phyloP scores from a whole-genome alignment of 306 rosid species.

The Ochetophila trinervis region DNA sequence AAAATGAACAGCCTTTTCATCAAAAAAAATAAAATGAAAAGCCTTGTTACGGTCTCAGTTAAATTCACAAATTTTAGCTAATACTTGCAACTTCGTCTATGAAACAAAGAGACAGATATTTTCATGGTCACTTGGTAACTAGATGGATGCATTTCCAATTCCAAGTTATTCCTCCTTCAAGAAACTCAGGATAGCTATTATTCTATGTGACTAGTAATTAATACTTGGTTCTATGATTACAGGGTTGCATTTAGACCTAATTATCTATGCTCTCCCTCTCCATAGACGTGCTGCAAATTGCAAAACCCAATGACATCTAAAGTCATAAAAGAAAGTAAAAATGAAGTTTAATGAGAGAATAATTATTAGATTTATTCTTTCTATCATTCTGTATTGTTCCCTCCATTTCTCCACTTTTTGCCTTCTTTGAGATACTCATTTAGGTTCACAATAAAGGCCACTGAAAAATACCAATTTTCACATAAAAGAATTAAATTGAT shows the following conservation, averaged over 20 bases:
- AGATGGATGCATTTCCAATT: not conserved
- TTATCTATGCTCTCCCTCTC: too few relatives aligned
- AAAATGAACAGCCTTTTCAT: too few relatives aligned
- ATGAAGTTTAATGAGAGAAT: not conserved
- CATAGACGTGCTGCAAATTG: too few relatives aligned
- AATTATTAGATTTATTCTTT: too few relatives aligned
- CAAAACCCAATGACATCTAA: too few relatives aligned
- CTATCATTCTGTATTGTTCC: not conserved
- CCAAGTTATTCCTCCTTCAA: not conserved
- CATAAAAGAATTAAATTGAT: not conserved
- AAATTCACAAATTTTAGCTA: too few relatives aligned
- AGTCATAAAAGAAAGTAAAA: not conserved
- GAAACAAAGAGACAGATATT: not conserved
- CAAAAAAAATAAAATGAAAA: too few relatives aligned
- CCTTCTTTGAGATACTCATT: not conserved
- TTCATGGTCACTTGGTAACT: not conserved
- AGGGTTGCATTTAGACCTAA: too few relatives aligned
- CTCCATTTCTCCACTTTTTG: not conserved
- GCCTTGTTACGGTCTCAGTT: too few relatives aligned
- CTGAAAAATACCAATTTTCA: not conserved
- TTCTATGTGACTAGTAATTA: not conserved
- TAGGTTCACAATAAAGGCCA: not conserved
- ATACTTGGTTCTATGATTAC: not conserved
- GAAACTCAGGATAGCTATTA: not conserved
- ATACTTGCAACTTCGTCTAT: not conserved